These are phyloP conservation scores for Macrolepiota fuliginosa DNA, from an alignment of 768 basidiomycete species.

Conservation along the genomic window DNA sequence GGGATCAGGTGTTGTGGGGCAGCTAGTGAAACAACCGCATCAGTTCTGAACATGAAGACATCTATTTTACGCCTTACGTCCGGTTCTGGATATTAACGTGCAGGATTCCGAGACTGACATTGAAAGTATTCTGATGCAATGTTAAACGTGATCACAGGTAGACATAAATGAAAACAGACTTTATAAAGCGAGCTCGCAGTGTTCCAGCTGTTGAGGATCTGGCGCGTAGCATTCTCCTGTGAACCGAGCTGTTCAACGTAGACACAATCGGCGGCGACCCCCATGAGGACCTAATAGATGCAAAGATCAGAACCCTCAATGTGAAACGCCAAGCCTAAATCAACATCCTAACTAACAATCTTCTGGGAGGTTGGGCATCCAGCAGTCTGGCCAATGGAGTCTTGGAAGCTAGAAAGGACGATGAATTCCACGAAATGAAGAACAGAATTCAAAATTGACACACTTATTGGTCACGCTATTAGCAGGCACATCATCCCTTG, in stretches of 20 bases:
- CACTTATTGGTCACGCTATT: slow-evolving; percentile 55
- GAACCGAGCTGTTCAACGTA: slow-evolving; percentile 67
- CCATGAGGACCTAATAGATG: slow-evolving; percentile 60
- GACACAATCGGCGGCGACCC: slow-evolving; percentile 85
- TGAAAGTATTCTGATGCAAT: slow-evolving; percentile 62
- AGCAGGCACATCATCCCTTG: slow-evolving; percentile 54
- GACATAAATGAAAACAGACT: slow-evolving; percentile 27
- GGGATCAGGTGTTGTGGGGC: slow-evolving; percentile 54
- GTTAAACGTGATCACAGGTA: slow-evolving; percentile 3
- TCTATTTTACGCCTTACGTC: slow-evolving; percentile 30
- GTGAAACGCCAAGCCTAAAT: neutral
- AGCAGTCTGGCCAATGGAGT: slow-evolving; percentile 60
- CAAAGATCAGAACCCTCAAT: slow-evolving; percentile 4
- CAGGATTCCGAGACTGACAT: slow-evolving; percentile 80
- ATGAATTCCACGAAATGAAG: slow-evolving; percentile 11
- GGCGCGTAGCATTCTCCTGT: slow-evolving; percentile 62
- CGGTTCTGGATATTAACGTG: slow-evolving; percentile 71
- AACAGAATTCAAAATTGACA: slow-evolving; percentile 16
- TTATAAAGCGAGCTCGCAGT: slow-evolving; percentile 74
- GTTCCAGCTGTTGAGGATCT: slow-evolving; percentile 81
- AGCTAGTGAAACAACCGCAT: slow-evolving; percentile 34
- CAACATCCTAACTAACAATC: slow-evolving; percentile 46
- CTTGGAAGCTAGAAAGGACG: slow-evolving; percentile 51
- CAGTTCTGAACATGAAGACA: neutral
- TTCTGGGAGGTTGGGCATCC: slow-evolving; percentile 76